Percentiles rank a stretch among this genome's conserved stretches.
These are phyloP conservation scores for Yamagishiella unicocca DNA, from an alignment of 139 green algal genomes.

Conservation along the genomic window DNA sequence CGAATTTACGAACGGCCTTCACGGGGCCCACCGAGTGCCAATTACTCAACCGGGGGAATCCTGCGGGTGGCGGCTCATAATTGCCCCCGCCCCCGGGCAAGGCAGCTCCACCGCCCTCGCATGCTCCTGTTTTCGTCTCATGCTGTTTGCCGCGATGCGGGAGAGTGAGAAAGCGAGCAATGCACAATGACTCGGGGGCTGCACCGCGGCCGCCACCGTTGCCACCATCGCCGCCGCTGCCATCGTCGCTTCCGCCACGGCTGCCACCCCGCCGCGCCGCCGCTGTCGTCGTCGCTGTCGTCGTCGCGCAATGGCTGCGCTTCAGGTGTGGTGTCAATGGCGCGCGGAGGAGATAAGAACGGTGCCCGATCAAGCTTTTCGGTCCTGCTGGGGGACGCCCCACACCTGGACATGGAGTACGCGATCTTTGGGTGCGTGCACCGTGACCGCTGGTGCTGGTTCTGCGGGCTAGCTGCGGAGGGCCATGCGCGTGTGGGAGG, in stretches of 20 bases:
- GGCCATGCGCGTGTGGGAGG: neutral
- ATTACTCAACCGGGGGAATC: no score
- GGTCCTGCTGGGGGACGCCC: slow-evolving; percentile 85
- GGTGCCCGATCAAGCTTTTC: slow-evolving; percentile 82
- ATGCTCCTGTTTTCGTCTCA: no score
- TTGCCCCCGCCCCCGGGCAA: no score
- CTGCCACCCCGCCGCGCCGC: neutral
- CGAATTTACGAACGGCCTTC: no score
- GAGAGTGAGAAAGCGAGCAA: no score
- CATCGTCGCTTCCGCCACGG: neutral
- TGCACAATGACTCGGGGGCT: no score
- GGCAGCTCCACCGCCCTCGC: no score
- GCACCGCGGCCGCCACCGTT: neutral
- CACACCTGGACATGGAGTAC: slow-evolving; percentile 87
- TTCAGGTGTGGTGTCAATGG: slow-evolving; percentile 87
- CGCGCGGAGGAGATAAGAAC: slow-evolving; percentile 75
- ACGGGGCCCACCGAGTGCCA: no score
- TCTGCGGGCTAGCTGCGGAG: slow-evolving; percentile 53
- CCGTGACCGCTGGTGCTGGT: neutral
- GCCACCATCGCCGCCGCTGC: neutral
- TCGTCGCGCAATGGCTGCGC: neutral
- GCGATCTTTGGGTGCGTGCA: slow-evolving; percentile 43
- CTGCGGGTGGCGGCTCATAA: no score
- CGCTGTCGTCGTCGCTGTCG: neutral
- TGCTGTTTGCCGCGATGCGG: no score